Percentiles rank a stretch among this genome's conserved stretches.
Evolutionary conservation across 257 asterid genomes (phyloP).

Genomic region (Rhazya stricta): DNA sequence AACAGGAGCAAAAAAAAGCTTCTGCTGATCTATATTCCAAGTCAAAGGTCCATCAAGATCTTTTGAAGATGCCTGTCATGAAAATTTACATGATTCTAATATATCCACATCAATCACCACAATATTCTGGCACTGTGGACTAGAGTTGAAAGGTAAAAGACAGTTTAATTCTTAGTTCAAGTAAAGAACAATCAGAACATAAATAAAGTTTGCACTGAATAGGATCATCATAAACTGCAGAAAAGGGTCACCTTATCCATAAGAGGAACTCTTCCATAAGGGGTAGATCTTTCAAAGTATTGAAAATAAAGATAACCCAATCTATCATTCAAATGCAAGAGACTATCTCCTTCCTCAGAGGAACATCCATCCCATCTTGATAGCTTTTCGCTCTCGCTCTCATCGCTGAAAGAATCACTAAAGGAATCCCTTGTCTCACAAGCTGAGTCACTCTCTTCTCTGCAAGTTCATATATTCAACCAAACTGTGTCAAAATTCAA

Average conservation of each 20-base stretch:
- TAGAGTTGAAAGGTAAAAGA: background rate
- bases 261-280: conserved; percentile 54
- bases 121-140: background rate
- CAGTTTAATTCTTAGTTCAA: background rate
- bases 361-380: conserved; percentile 62
- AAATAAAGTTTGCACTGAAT: background rate
- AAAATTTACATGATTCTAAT: conserved; percentile 13
- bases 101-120: conserved; percentile 7
- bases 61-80: conserved; percentile 18
- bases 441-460: conserved; percentile 43
- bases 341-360: conserved; percentile 45
- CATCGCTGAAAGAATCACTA: conserved; percentile 51
- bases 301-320: conserved; percentile 43
- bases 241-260: conserved; percentile 42
- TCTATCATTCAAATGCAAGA: conserved; percentile 34
- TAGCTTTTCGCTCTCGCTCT: conserved; percentile 49
- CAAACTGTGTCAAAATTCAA: background rate
- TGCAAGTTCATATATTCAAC: conserved; percentile 8
- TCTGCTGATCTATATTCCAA: conserved; percentile 6
- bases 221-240: background rate
- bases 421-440: conserved; percentile 47
- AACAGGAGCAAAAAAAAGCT: conserved; percentile 4
- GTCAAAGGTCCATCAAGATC: conserved; percentile 21
- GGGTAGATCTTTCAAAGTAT: conserved; percentile 46
- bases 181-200: conserved; percentile 8